phyloP scores from a whole-genome alignment of 2,329 filamentous ascomycete genomes.

The Diaporthe citrichinensis region DNA sequence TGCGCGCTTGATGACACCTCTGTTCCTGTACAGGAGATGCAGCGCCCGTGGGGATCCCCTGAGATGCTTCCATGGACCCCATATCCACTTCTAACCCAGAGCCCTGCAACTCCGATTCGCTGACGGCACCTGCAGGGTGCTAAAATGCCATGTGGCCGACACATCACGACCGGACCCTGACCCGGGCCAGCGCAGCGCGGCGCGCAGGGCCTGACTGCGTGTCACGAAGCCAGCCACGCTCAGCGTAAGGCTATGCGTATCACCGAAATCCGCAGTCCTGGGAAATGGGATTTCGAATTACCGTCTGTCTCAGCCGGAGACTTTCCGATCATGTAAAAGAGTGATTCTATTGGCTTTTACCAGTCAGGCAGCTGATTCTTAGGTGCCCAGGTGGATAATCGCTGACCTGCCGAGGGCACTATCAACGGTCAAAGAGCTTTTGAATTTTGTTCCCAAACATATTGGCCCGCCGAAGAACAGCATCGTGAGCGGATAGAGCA shows the following conservation, averaged over 20 bases:
- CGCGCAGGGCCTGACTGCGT: constrained; percentile 15
- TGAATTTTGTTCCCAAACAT: background rate
- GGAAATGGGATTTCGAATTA: background rate
- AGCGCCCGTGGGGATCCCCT: background rate
- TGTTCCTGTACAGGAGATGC: background rate
- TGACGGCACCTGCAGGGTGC: constrained; percentile 7
- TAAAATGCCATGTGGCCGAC: constrained; percentile 26
- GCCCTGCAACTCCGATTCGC: background rate
- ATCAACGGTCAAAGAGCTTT: background rate
- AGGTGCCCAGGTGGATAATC: constrained; percentile 8
- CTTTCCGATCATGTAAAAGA: background rate
- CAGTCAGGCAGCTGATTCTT: constrained; percentile 29
- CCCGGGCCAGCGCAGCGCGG: background rate
- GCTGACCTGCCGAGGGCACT: background rate
- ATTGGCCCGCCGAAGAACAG: background rate
- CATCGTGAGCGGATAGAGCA: background rate
- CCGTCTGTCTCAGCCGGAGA: background rate
- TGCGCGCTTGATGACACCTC: constrained; percentile 30
- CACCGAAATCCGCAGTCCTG: background rate
- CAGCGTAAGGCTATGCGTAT: background rate
- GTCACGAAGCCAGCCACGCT: background rate
- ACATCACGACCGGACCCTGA: background rate
- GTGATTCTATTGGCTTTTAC: background rate
- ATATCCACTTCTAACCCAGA: no score
- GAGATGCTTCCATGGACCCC: no score